A percentile compares a stretch with the other conserved stretches of the same genome.
Evolutionary conservation across 768 basidiomycete species (phyloP).

Genomic region (Tricholoma hemisulphureum): DNA sequence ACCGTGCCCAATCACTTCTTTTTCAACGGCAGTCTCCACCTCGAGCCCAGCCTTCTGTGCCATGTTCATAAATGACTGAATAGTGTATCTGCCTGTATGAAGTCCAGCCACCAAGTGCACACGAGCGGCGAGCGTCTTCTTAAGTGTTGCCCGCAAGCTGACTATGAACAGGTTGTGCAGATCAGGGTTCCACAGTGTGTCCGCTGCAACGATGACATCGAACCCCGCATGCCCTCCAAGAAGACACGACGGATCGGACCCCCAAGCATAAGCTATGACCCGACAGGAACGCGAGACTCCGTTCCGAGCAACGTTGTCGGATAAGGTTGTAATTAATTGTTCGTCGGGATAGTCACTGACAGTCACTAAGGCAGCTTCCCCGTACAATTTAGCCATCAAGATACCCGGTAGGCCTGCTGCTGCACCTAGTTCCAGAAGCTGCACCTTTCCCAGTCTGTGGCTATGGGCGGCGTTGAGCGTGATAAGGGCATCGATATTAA

Average conservation of each 20-base stretch:
- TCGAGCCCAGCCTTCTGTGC: conserved; percentile 42
- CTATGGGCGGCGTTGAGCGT: neutral
- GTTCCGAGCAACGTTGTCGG: conserved; percentile 57
- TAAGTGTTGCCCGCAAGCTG: conserved; percentile 50
- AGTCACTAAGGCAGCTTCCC: conserved; percentile 39
- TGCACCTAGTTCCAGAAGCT: conserved; percentile 72
- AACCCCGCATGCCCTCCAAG: conserved; percentile 36
- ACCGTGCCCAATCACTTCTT: conserved; percentile 38
- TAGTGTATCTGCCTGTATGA: conserved; percentile 74
- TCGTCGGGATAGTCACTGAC: conserved; percentile 75
- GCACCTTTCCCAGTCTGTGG: conserved; percentile 11
- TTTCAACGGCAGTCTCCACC: conserved; percentile 47
- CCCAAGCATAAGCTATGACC: conserved; percentile 66
- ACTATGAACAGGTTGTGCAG: conserved; percentile 53
- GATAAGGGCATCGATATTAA: conserved; percentile 7
- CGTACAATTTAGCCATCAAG: conserved; percentile 51
- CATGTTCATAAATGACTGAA: conserved; percentile 55
- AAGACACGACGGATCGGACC: conserved; percentile 42
- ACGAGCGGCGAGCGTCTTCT: conserved; percentile 42
- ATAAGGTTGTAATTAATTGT: conserved; percentile 53
- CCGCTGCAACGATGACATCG: conserved; percentile 69
- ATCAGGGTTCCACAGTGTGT: conserved; percentile 76
- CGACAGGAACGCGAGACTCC: conserved; percentile 45
- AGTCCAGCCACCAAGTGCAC: conserved; percentile 69
- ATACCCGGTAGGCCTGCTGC: conserved; percentile 76